Base-by-base conservation (phyloP, 805 yeast species). In the Kuraishia piskuri region DNA sequence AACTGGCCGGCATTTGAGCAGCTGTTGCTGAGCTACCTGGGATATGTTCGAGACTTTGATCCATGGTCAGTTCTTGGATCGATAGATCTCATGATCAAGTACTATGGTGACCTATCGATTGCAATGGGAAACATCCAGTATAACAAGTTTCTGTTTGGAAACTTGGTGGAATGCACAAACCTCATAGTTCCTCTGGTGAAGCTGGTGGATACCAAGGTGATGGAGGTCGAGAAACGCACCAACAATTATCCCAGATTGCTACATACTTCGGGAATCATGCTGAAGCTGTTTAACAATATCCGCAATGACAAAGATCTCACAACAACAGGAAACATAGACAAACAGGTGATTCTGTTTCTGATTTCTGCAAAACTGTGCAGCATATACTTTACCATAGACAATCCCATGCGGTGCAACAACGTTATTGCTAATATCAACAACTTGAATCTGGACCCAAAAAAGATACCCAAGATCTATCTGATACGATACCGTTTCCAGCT, bases 371-470 rank as follows among this genome's bases (percentile, higher is more conserved):
- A 72, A 45, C 61, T 83, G 48, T 82, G 85, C 62, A 69, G 67
- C 56, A 67, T 78, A 0, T 83, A 83, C 62, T 79, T 79, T 61
- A 68, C 64, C 45, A 74, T 83, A 22, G 76, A 72, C 26, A 79
- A 77, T 26, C 85, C 86, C 5, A 69, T 81, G 58, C 66, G 81
- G 19, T 83, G 88, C 64, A 74, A 81, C 37, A 82, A 83, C 58
- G 80, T 83, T 45, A 81, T 82, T 60, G 75, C 84, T 36, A 83
- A 82, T 62, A 76, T 83, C 70, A 79, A 77, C 58, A 78, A 74
- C 50, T 71, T 83, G 20, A 68, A 70, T 22, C 66, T 82, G 45
- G 71, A 69, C 45, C 73, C 74, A 52, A 57, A 57, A 2, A 63
- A 68, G n/a, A 80, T 74, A 46, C 62, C 73, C 2, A 69, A 60